Evolutionary conservation across 257 asterid species (phyloP), one percentile per base, ranked within the genome.

Genomic region (Ballota nigra): DNA sequence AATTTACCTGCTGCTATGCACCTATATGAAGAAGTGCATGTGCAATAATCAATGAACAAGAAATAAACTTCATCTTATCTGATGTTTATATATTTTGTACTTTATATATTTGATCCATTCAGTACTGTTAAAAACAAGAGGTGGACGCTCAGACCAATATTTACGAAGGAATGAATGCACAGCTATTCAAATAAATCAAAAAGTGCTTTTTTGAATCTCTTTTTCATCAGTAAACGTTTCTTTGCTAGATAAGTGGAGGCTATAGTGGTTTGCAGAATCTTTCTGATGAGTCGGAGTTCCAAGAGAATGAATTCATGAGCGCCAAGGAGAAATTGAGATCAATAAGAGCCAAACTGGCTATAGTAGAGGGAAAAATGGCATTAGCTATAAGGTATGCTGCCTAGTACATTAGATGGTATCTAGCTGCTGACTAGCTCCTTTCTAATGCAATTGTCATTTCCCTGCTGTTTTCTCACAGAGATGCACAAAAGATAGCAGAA

Each of bases 281-380:
- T 66, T 88, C 92, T 26, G 99, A 92, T 86, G 94, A 80, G 43
- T 73, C 75, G 76, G 99, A 95, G 80, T 87, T 92, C 79, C 95
- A 86, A 74, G 96, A 95, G 86, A 92, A 87, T 49, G 94, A 88
- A 62, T 18, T 86, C 85, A 83, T 85, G 85, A 80, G 78, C 69
- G 84, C 92, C 23, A 83, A 83, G 74, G 95, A 84, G 71, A 83
- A 78, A 45, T 70, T 95, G 77, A 83, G 98, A 67, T 83, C 93
- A 70, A 72, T 85, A 43, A 89, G 88, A 72, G 95, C 96, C 78
- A 86, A 82, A 78, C 71, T 95, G 63, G 92, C 96, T 69, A 80
- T 95, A 70, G 57, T 87, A 40, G 94, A 89, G 82, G 97, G 99
- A 72, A 95, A 88, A 83, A 83, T 82, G 94, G 71, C 96, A 49